Evolutionary conservation across 345 rosid species (phyloP).

Genomic region (Camelina neglecta): DNA sequence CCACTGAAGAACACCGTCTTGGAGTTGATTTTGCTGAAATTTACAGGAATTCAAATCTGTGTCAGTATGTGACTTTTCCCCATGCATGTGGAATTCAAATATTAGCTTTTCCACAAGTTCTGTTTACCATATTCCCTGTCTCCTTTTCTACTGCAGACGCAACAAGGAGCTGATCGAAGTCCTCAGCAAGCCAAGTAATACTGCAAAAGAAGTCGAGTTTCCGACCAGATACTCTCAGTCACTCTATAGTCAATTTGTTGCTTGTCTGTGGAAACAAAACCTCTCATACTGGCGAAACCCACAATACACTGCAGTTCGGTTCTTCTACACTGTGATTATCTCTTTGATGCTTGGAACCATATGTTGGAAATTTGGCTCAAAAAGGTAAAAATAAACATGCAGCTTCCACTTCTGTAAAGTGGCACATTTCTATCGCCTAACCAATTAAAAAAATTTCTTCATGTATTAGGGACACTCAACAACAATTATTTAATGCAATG

Average conservation of each 20-base stretch:
- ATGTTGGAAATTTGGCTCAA: slow-evolving; percentile 92
- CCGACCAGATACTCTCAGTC: slow-evolving; percentile 84
- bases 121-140: slow-evolving; percentile 32
- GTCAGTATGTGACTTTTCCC: slow-evolving; percentile 58
- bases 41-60: slow-evolving; percentile 70
- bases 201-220: slow-evolving; percentile 73
- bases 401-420: not conserved
- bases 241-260: slow-evolving; percentile 71
- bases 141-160: slow-evolving; percentile 51
- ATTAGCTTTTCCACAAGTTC: not conserved
- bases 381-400: slow-evolving; percentile 53
- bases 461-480: slow-evolving; percentile 66
- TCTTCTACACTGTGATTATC: slow-evolving; percentile 91
- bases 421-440: not conserved
- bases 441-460: not conserved
- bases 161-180: slow-evolving; percentile 74
- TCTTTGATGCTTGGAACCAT: slow-evolving; percentile 96
- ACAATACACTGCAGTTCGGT: slow-evolving; percentile 95
- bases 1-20: slow-evolving; percentile 74
- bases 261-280: slow-evolving; percentile 97
- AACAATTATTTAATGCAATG: slow-evolving; percentile 89
- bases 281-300: slow-evolving; percentile 97
- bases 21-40: slow-evolving; percentile 90
- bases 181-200: slow-evolving; percentile 74
- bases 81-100: not conserved